phyloP scores from a whole-genome alignment of 352 stramenopile species.

The Phytophthora palmivora region DNA sequence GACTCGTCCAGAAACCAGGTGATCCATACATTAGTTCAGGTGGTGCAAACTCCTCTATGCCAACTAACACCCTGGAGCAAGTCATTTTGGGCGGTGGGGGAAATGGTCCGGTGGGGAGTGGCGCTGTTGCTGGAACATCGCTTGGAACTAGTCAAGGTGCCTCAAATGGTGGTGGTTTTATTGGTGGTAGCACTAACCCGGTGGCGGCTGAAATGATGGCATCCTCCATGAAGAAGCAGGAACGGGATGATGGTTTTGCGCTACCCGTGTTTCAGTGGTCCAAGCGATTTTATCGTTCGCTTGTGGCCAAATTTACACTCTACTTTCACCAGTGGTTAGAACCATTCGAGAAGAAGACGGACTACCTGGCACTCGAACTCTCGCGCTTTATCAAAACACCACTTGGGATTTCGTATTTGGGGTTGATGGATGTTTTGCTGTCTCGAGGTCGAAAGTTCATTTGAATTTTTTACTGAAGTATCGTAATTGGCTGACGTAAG shows the following conservation, averaged over 20 bases:
- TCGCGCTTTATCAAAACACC: constrained; percentile 78
- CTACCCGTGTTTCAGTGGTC: constrained; percentile 86
- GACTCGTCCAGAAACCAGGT: constrained; percentile 48
- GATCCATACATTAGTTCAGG: constrained; percentile 55
- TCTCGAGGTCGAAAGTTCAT: constrained; percentile 61
- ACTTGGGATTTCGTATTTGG: constrained; percentile 82
- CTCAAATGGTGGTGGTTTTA: constrained; percentile 29
- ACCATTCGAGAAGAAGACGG: constrained; percentile 67
- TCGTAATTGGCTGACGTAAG: constrained; percentile 8
- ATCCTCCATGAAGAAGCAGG: constrained; percentile 73
- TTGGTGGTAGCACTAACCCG: constrained; percentile 53
- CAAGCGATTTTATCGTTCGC: constrained; percentile 81
- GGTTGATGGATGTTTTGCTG: constrained; percentile 83
- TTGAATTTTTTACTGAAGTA: background rate
- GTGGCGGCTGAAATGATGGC: constrained; percentile 84
- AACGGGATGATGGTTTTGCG: constrained; percentile 80
- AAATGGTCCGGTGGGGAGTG: constrained; percentile 24
- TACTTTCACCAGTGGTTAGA: constrained; percentile 86
- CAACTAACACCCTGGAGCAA: constrained; percentile 73
- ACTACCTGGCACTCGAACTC: constrained; percentile 70
- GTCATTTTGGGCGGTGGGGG: constrained; percentile 60
- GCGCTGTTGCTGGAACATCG: constrained; percentile 27
- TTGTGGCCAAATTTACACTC: constrained; percentile 85
- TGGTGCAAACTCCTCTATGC: constrained; percentile 33
- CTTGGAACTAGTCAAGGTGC: constrained; percentile 32